Conservation (phyloP, 2,329 filamentous ascomycete genomes). For the Fusarium sp. region DNA sequence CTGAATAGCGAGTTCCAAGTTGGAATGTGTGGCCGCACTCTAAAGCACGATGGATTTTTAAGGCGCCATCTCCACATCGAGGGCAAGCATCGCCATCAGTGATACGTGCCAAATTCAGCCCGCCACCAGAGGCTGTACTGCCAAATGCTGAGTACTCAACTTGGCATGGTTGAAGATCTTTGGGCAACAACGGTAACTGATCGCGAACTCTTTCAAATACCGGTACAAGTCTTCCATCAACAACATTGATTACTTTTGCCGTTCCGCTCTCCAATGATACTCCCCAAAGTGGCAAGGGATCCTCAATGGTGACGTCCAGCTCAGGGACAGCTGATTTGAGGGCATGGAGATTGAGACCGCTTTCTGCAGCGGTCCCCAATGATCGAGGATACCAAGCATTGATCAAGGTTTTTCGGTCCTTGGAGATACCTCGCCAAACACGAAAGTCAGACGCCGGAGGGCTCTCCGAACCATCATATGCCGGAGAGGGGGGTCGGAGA, state of each 20-base stretch:
- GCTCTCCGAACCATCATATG: background rate
- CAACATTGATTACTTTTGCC: constrained; percentile 46
- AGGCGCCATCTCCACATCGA: constrained; percentile 68
- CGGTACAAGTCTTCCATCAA: constrained; percentile 46
- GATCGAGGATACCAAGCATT: constrained; percentile 71
- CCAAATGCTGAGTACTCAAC: constrained; percentile 35
- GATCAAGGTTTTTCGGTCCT: constrained; percentile 73
- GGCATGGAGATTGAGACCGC: constrained; percentile 61
- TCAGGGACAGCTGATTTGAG: constrained; percentile 73
- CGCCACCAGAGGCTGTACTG: constrained; percentile 49
- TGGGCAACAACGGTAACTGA: constrained; percentile 41
- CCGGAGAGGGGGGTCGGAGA: constrained; percentile 31
- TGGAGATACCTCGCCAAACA: constrained; percentile 71
- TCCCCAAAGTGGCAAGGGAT: constrained; percentile 63
- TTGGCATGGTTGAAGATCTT: constrained; percentile 9
- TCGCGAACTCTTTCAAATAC: constrained; percentile 37
- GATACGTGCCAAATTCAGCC: constrained; percentile 71
- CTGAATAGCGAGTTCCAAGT: constrained; percentile 87
- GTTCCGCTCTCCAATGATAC: constrained; percentile 43
- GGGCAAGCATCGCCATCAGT: constrained; percentile 77
- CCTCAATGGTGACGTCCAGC: constrained; percentile 76
- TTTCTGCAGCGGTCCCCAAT: constrained; percentile 37
- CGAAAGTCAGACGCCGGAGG: constrained; percentile 36
- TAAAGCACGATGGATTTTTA: constrained; percentile 77
- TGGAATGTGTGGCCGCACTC: constrained; percentile 97